Evolutionary conservation across 2,329 filamentous ascomycete species (phyloP).

Genomic region (Purpureocillium lavendulum): DNA sequence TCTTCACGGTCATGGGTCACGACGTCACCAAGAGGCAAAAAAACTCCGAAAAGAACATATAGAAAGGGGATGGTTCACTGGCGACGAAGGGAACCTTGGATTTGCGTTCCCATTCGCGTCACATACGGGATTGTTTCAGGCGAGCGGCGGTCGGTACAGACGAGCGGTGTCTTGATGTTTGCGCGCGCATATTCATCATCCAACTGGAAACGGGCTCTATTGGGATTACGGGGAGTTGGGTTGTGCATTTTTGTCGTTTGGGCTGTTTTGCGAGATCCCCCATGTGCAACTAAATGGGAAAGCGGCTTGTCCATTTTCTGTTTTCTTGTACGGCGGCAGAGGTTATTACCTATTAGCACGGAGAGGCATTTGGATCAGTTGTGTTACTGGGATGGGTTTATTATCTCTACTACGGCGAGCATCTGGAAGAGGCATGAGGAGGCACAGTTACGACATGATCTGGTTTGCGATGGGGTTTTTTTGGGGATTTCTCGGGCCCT

Average conservation of each 20-base stretch:
- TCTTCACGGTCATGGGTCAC: conserved; percentile 30
- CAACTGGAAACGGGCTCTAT: conserved; percentile 19
- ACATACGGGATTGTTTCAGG: conserved; percentile 23
- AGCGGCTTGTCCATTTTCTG: conserved; percentile 18
- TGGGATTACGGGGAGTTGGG: conserved; percentile 28
- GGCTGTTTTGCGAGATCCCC: conserved; percentile 13
- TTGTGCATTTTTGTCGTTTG: conserved; percentile 6
- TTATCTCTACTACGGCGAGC: conserved; percentile 18
- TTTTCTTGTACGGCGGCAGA: conserved; percentile 9
- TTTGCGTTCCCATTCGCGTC: conserved; percentile 28
- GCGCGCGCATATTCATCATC: conserved; percentile 15
- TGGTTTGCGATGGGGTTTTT: conserved; percentile 20
- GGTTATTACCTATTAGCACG: background rate
- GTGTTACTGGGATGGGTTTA: conserved; percentile 16
- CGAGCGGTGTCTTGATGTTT: conserved; percentile 23
- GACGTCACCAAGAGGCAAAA: conserved; percentile 33
- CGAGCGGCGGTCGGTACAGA: conserved; percentile 24
- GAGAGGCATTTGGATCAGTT: conserved; percentile 10
- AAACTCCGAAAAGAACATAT: conserved; percentile 40
- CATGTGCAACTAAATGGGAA: conserved; percentile 21
- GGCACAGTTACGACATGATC: conserved; percentile 21
- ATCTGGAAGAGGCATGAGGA: conserved; percentile 20
- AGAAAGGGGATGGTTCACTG: conserved; percentile 27
- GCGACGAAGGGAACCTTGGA: conserved; percentile 19
- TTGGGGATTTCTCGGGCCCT: conserved; percentile 21